Conservation (phyloP, 1,284 basidiomycete genomes). For the Phenoliferia sp. region DNA sequence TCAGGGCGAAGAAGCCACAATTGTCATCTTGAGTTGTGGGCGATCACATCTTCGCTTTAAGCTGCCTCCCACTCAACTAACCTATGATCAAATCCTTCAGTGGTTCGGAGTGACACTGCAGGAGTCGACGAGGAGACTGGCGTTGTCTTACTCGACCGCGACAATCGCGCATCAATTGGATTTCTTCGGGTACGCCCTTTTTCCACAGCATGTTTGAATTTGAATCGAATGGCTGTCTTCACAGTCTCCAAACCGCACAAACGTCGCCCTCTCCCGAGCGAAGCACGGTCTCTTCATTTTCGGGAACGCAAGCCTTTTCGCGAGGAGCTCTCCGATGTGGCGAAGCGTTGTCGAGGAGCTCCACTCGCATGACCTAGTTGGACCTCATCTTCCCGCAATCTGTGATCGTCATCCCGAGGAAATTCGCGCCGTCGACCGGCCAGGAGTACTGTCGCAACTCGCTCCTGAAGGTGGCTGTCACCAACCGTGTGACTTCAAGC, state of each 20-base stretch:
- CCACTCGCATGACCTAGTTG: slow-evolving; percentile 49
- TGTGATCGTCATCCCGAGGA: slow-evolving; percentile 57
- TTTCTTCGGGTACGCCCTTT: slow-evolving; percentile 52
- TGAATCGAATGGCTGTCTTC: not conserved
- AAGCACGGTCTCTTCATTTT: slow-evolving; percentile 65
- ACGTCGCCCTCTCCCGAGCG: slow-evolving; percentile 68
- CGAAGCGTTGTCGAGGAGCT: slow-evolving; percentile 54
- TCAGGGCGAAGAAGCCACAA: slow-evolving; percentile 61
- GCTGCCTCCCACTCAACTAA: too few relatives aligned
- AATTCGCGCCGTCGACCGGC: slow-evolving; percentile 48
- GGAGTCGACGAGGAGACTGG: slow-evolving; percentile 39
- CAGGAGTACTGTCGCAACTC: slow-evolving; percentile 52
- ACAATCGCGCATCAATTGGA: slow-evolving; percentile 53
- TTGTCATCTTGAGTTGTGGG: slow-evolving; percentile 29
- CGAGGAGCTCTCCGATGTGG: slow-evolving; percentile 55
- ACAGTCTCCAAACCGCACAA: slow-evolving; percentile 46
- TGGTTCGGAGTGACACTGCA: slow-evolving; percentile 1
- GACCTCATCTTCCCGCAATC: slow-evolving; percentile 54
- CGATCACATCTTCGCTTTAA: not conserved
- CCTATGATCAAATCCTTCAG: not conserved
- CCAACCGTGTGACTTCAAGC: slow-evolving; percentile 51
- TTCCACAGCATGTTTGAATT: not conserved
- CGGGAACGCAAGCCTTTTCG: slow-evolving; percentile 52
- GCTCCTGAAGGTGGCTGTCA: slow-evolving; percentile 67
- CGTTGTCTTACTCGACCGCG: slow-evolving; percentile 56